Conservation (phyloP, 2,329 filamentous ascomycete genomes). For the Neophaeococcomyces mojaviensis region DNA sequence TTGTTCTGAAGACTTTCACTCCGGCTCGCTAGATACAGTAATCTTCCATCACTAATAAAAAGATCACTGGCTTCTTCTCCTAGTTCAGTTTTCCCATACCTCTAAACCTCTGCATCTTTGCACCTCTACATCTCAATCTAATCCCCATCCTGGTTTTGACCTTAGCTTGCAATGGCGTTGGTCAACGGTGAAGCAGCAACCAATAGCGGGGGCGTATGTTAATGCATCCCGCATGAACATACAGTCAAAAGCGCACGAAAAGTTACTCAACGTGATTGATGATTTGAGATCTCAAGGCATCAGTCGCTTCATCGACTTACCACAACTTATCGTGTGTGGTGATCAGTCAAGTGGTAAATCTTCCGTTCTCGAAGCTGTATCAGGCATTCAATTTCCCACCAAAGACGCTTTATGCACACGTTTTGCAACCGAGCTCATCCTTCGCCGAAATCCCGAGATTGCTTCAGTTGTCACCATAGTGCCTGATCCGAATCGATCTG, state of each 20-base stretch:
- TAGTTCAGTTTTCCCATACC: no score
- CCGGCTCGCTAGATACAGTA: no score
- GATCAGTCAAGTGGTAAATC: conserved; percentile 28
- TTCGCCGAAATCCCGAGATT: conserved; percentile 20
- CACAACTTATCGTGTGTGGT: conserved; percentile 27
- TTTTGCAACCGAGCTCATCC: conserved; percentile 27
- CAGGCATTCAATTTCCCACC: conserved; percentile 24
- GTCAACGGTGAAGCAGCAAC: no score
- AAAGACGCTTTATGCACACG: conserved; percentile 27
- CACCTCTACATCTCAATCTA: no score
- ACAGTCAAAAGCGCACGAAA: conserved; percentile 18
- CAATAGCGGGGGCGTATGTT: no score
- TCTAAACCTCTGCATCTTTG: no score
- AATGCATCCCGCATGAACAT: conserved; percentile 9
- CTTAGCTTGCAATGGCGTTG: no score
- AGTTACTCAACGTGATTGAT: conserved; percentile 48
- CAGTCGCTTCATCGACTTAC: conserved; percentile 37
- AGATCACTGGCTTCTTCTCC: no score
- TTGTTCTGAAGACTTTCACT: no score
- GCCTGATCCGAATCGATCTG: conserved; percentile 22
- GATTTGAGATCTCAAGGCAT: conserved; percentile 45
- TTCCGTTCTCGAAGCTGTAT: conserved; percentile 27
- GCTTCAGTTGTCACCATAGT: conserved; percentile 40
- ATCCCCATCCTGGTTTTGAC: no score
- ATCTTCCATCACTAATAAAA: no score